Base-by-base conservation (phyloP, 257 asterid species). In the Lycium barbarum region DNA sequence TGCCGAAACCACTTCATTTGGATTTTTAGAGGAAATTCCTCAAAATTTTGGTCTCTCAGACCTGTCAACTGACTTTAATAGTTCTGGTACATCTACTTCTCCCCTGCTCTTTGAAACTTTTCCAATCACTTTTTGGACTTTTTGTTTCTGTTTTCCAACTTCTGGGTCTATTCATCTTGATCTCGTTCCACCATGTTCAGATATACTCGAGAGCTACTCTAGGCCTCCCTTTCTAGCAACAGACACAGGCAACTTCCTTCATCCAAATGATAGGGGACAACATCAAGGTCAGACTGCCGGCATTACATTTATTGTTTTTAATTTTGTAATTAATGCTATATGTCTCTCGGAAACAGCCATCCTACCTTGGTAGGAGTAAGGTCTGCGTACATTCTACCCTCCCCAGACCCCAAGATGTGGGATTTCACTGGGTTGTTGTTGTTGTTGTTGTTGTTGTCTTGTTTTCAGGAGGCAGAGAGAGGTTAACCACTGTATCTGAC, bases 1-100 rank as follows among this genome's bases (percentile, higher is more conserved):
- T 80, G 93, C 91, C 13, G 97, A 93, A 53, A 63, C 89, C 84
- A 83, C 94, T 68, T 84, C 95, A 63, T 94, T 90, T 76, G 97
- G 92, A 71, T 89, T 86, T 86, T 87, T 91, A 84, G 88, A 89
- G 47, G 95, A 90, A 78, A 88, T 90, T 59, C 87, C 93, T 59
- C 94, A 82, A 53, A 86, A 78, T 83, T 92, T 89, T 45, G 85
- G 87, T 87, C 89, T 92, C 80, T 85, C 93, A n/a, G 94, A 89
- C 88, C 73, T 92, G 83, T 49, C 87, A 38, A 67, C 91, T 67
- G 95, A 93, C 82, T 93, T 91, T 83, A 86, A 86, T 73, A 85
- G 86, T 87, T 84, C 93, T 63, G 94, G 93, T 93, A 61, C 67
- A 85, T 47, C 86, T 90, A 89, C 89, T 88, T 86, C 86, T 88